Conservation (phyloP, 768 basidiomycete genomes). For the Hericium erinaceus region DNA sequence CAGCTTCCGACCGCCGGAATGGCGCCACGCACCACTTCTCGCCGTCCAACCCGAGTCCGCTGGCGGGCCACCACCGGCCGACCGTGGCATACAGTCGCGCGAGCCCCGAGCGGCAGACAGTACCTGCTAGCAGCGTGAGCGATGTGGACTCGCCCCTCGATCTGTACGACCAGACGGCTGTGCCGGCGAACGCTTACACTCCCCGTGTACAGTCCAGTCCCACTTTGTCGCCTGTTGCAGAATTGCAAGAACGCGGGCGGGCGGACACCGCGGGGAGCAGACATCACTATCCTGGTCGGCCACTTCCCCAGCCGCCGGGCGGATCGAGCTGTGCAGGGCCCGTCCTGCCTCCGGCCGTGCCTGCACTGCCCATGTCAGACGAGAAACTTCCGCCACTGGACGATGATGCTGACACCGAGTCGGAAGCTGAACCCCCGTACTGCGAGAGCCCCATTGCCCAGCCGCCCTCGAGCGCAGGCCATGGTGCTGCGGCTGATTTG, state of each 20-base stretch:
- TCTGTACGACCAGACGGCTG: slow-evolving; percentile 11
- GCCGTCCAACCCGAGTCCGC: slow-evolving; percentile 13
- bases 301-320: slow-evolving; percentile 13
- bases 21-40: slow-evolving; percentile 6
- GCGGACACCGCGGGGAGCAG: neutral
- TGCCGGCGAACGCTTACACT: neutral
- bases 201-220: neutral
- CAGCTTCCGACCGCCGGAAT: neutral
- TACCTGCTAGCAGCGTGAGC: neutral
- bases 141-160: slow-evolving; percentile 13
- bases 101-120: no score
- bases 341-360: slow-evolving; percentile 7
- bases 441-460: no score
- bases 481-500: no score
- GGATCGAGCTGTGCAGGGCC: neutral
- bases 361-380: neutral
- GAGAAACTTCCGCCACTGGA: neutral
- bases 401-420: no score
- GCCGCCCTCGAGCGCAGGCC: no score
- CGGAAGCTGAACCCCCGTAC: no score
- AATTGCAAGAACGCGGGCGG: neutral
- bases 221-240: neutral
- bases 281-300: slow-evolving; percentile 12
- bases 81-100: no score
- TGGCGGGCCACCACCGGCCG: slow-evolving; percentile 4